Percentiles rank a stretch among this genome's conserved stretches.
phyloP scores from a whole-genome alignment of 805 yeast species.

The Teunomyces funiuensis region DNA sequence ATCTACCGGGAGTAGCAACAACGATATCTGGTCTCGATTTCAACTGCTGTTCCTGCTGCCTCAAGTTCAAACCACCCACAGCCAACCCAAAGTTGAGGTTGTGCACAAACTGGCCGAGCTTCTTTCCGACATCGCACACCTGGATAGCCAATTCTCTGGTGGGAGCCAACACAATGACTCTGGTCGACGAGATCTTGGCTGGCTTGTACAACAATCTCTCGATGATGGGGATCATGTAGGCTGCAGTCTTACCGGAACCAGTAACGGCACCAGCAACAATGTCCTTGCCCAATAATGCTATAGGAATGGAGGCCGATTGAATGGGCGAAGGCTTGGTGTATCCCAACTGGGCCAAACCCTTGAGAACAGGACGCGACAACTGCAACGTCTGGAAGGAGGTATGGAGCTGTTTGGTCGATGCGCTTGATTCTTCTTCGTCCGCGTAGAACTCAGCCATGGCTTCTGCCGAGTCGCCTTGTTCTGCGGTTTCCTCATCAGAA shows the following conservation, averaged over 20 bases:
- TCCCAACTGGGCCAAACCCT: conserved; percentile 78
- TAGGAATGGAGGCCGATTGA: conserved; percentile 90
- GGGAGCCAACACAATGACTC: conserved; percentile 90
- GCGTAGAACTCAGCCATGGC: conserved; percentile 81
- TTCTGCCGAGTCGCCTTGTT: conserved; percentile 65
- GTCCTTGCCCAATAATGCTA: conserved; percentile 91
- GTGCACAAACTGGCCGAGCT: conserved; percentile 72
- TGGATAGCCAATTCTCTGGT: conserved; percentile 98
- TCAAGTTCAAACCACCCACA: conserved; percentile 94
- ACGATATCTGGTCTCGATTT: conserved; percentile 93
- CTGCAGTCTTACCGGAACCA: conserved; percentile 99
- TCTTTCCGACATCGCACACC: conserved; percentile 89
- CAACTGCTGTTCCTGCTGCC: conserved; percentile 94
- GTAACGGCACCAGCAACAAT: conserved; percentile 99
- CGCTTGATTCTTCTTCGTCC: conserved; percentile 47
- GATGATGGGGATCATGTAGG: conserved; percentile 92
- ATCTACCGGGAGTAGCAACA: conserved; percentile 98
- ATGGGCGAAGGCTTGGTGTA: conserved; percentile 91
- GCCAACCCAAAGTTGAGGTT: conserved; percentile 89
- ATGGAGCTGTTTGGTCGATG: conserved; percentile 52
- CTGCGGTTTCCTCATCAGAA: conserved; percentile 25
- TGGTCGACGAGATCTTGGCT: conserved; percentile 76
- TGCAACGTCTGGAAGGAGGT: conserved; percentile 72
- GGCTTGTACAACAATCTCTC: conserved; percentile 92
- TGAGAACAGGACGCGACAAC: conserved; percentile 85